Percentiles rank a stretch among this genome's conserved stretches.
phyloP scores from a whole-genome alignment of 257 asterid genomes.

The Mentha longifolia region DNA sequence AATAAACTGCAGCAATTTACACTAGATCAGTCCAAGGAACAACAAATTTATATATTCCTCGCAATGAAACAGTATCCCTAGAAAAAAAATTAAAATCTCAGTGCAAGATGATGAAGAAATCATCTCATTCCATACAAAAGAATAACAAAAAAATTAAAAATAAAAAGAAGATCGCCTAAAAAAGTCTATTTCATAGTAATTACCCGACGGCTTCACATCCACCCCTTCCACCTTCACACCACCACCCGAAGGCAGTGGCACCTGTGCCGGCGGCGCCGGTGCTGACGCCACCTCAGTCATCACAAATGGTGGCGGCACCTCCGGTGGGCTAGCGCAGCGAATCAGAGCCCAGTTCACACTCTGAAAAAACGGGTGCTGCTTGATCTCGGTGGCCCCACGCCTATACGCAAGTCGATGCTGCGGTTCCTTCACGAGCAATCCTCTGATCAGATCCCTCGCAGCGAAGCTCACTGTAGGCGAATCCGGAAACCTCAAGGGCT shows the following conservation, averaged over 20 bases:
- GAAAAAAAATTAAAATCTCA: constrained; percentile 15
- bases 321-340: constrained; percentile 65
- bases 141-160: background rate
- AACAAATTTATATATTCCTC: constrained; percentile 25
- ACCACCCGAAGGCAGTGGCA: background rate
- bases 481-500: constrained; percentile 59
- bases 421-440: constrained; percentile 64
- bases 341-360: constrained; percentile 67
- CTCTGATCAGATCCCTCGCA: constrained; percentile 60
- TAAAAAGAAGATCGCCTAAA: constrained; percentile 24
- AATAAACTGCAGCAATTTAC: constrained; percentile 39
- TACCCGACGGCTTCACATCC: constrained; percentile 64
- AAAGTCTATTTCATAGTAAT: constrained; percentile 68
- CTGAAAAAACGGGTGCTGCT: constrained; percentile 70
- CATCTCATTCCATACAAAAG: constrained; percentile 17
- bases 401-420: constrained; percentile 65
- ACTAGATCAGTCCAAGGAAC: constrained; percentile 35
- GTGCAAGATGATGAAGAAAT: constrained; percentile 20
- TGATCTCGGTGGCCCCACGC: constrained; percentile 66
- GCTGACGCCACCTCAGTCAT: constrained; percentile 16
- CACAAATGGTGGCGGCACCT: constrained; percentile 47
- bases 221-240: constrained; percentile 46
- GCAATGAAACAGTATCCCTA: constrained; percentile 27
- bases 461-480: constrained; percentile 60
- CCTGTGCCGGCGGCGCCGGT: background rate